Conservation (phyloP, 2,329 filamentous ascomycete genomes). For the Penicillium sp. region DNA sequence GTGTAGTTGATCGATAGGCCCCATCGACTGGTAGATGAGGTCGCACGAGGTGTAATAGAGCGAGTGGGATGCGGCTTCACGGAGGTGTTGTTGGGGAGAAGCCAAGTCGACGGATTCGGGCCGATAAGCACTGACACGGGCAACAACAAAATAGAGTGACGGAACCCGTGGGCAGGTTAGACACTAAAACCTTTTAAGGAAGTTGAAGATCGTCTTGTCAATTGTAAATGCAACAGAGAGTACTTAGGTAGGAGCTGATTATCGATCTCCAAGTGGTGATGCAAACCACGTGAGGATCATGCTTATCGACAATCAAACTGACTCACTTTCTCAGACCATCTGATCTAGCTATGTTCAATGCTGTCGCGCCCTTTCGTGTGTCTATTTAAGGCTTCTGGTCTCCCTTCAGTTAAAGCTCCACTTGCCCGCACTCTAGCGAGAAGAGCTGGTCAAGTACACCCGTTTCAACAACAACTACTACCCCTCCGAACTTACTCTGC, state of each 20-base stretch:
- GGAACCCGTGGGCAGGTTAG: neutral
- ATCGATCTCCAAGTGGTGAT: constrained; percentile 18
- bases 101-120: constrained; percentile 17
- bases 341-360: constrained; percentile 22
- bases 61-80: constrained; percentile 7
- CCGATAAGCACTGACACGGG: constrained; percentile 8
- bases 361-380: constrained; percentile 14
- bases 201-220: neutral
- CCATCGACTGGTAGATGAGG: constrained; percentile 28
- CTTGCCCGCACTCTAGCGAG: constrained; percentile 16
- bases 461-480: constrained; percentile 14
- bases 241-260: constrained; percentile 2
- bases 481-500: constrained; percentile 9
- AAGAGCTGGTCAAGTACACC: constrained; percentile 8
- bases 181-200: neutral
- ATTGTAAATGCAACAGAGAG: neutral
- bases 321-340: constrained; percentile 9
- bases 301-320: constrained; percentile 22
- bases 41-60: constrained; percentile 1
- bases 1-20: constrained; percentile 24
- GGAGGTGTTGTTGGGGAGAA: constrained; percentile 19
- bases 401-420: constrained; percentile 11
- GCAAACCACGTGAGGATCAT: constrained; percentile 26
- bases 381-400: constrained; percentile 18
- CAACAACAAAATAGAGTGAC: neutral